A percentile compares a stretch with the other conserved stretches of the same genome.
Evolutionary conservation across 176 grass and related monocot genomes (phyloP).

Genomic region (Oryza longistaminata): DNA sequence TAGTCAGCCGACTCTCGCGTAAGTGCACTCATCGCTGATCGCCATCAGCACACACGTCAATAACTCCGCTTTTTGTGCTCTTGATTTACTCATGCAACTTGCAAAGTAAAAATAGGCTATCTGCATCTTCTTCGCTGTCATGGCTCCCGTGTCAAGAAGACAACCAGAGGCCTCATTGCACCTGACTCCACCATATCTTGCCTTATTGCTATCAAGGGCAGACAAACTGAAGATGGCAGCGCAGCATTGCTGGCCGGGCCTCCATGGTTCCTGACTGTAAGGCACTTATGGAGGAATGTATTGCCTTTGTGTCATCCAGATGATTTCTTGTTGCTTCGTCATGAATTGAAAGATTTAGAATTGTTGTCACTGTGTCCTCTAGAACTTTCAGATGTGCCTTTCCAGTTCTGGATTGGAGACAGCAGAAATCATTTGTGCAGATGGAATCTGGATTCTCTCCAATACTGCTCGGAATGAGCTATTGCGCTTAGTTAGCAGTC

Average conservation of each 20-base stretch:
- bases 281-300: constrained; percentile 59
- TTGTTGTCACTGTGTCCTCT: constrained; percentile 73
- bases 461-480: constrained; percentile 68
- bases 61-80: constrained; percentile 53
- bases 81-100: constrained; percentile 60
- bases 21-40: constrained; percentile 44
- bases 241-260: constrained; percentile 71
- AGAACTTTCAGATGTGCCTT: constrained; percentile 55
- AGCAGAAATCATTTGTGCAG: constrained; percentile 63
- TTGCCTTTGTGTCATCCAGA: constrained; percentile 56
- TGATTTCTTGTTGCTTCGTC: constrained; percentile 83
- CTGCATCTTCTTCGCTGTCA: constrained; percentile 71
- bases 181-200: constrained; percentile 59
- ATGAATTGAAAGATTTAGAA: constrained; percentile 85
- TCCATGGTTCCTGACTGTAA: constrained; percentile 63
- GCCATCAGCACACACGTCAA: constrained; percentile 54
- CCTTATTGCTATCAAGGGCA: constrained; percentile 69
- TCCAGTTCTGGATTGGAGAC: constrained; percentile 47
- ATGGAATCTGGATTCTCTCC: constrained; percentile 77
- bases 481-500: constrained; percentile 72
- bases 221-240: constrained; percentile 82
- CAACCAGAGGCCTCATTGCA: constrained; percentile 62
- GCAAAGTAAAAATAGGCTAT: constrained; percentile 78
- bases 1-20: constrained; percentile 66
- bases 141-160: constrained; percentile 70